Base-by-base conservation (phyloP, 768 basidiomycete species). In the Leccinum uliginosum region DNA sequence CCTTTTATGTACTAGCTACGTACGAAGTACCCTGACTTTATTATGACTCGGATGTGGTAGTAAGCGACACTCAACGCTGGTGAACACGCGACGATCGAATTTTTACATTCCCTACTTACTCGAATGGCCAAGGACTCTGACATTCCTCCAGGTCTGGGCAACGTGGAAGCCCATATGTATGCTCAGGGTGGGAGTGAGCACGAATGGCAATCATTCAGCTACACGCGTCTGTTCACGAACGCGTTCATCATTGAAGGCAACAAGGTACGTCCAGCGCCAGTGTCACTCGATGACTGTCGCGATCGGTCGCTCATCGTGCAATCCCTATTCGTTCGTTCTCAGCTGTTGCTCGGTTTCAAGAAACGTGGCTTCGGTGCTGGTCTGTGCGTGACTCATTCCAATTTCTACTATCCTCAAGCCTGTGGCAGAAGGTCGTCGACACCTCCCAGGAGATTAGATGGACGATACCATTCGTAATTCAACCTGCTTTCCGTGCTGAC, bases 301-400 rank as follows among this genome's bases (percentile, higher is more conserved):
- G 17, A 48, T 24, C 44, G 21, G 15, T 26, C 35, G 29, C 30
- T 48, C 32, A 57, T 10, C 26, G 35, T 30, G 23, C 6, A 15
- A 40, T 38, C 15, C 29, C 30, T 15, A 23, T 24, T 30, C 23
- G 82, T 2, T 84, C 21, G 11, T 43, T 84, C 80, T 53, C 80
- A 89, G 84, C 71, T 92, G 14, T 71, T 92, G 15, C 78, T 92
- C 9, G 90, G 90, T 4, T 81, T 80, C 63, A 92, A 92, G 71
- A 91, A 91, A 67, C 79, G 90, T 24, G 90, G 90, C 2, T 84
- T 90, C 66, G 90, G 89, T 24, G 73, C 73, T 35, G 77, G 80
- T 58, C 75, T 82, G 88, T 88, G 61, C 54, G 80, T n/a, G n/a
- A n/a, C n/a, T 49, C 12, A 0, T 7, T n/a, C 30, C 0, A 12